These are phyloP conservation scores for Picochlorum costavermella DNA, from an alignment of 139 green algal species.

Conservation along the genomic window DNA sequence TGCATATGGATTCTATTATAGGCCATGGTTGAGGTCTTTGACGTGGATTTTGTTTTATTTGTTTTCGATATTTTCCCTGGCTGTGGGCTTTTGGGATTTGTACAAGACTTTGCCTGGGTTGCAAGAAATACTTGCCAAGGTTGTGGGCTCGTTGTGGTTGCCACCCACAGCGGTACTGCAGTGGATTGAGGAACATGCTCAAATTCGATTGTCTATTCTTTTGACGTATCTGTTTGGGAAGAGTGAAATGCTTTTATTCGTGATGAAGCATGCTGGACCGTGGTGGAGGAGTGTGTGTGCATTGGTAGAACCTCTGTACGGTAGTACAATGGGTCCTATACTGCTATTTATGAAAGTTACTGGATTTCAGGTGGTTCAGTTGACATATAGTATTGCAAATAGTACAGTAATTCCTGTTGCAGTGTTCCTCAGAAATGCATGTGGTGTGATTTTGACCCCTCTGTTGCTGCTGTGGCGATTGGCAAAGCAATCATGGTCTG, in stretches of 20 bases:
- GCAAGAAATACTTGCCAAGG: slow-evolving; percentile 24
- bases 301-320: not conserved
- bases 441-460: no score
- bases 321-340: no score
- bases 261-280: slow-evolving; percentile 32
- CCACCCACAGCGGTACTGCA: slow-evolving; percentile 45
- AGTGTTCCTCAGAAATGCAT: no score
- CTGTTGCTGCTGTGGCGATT: no score
- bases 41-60: slow-evolving; percentile 63
- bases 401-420: no score
- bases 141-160: slow-evolving; percentile 40
- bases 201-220: slow-evolving; percentile 68
- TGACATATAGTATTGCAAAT: no score
- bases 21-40: slow-evolving; percentile 63
- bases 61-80: slow-evolving; percentile 65
- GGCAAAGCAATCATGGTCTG: no score
- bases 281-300: not conserved
- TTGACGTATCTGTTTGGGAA: slow-evolving; percentile 77
- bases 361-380: no score
- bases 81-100: slow-evolving; percentile 62
- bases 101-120: slow-evolving; percentile 74
- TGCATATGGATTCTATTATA: slow-evolving; percentile 50
- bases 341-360: no score
- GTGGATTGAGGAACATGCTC: slow-evolving; percentile 71
- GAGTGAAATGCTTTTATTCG: slow-evolving; percentile 44